Evolutionary conservation across 75 land plant genomes (phyloP).

Genomic region (Cryptomeria japonica): DNA sequence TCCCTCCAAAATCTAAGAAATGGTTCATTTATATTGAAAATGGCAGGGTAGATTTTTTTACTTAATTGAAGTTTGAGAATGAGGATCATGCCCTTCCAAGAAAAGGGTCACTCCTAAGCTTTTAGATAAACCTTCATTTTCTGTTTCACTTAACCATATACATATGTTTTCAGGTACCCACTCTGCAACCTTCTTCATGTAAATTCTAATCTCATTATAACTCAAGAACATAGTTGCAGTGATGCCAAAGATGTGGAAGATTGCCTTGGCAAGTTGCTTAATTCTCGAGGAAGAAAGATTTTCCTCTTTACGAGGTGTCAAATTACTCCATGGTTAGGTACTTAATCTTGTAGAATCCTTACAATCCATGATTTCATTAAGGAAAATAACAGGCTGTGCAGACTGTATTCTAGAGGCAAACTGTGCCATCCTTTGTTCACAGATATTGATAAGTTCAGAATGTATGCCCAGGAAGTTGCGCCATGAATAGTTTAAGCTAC

Average conservation of each 20-base stretch:
- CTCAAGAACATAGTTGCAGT: constrained; percentile 13
- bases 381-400: background rate
- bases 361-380: background rate
- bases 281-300: background rate
- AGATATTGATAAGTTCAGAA: background rate
- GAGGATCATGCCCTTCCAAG: constrained; percentile 77
- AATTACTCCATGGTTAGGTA: background rate
- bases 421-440: background rate
- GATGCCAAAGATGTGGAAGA: constrained; percentile 12
- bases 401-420: background rate
- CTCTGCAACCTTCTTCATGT: constrained; percentile 1
- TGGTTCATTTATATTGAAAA: constrained; percentile 77
- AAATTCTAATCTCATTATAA: background rate
- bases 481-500: too few species aligned
- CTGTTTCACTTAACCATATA: background rate
- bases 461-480: background rate
- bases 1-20: constrained; percentile 17
- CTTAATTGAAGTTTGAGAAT: constrained; percentile 47
- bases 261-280: constrained; percentile 1
- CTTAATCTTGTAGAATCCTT: background rate
- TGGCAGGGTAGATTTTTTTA: constrained; percentile 80
- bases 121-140: background rate
- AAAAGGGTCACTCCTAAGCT: constrained; percentile 12
- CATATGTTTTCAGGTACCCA: constrained; percentile 8
- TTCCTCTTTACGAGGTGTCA: background rate